Percentiles rank a stretch among this genome's conserved stretches.
These are phyloP conservation scores for Citrus maxima DNA, from an alignment of 345 rosid species.

Conservation along the genomic window DNA sequence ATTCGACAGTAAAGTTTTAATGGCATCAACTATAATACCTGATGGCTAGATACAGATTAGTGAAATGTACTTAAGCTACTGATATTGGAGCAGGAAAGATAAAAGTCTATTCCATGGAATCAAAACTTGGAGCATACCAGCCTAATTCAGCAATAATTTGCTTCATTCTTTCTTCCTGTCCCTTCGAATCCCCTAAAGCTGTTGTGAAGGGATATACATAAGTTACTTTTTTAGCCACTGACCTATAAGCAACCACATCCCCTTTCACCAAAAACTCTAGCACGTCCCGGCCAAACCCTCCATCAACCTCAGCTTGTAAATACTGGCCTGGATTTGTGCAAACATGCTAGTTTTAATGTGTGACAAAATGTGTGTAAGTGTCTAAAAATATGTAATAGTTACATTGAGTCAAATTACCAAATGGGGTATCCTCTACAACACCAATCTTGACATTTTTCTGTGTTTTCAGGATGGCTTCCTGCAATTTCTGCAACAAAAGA, in stretches of 20 bases:
- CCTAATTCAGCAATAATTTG: constrained; percentile 58
- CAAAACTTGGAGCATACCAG: constrained; percentile 83
- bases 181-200: constrained; percentile 83
- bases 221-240: constrained; percentile 76
- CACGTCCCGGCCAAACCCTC: constrained; percentile 72
- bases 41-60: not conserved
- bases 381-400: not conserved
- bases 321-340: constrained; percentile 49
- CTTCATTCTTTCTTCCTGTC: constrained; percentile 79
- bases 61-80: not conserved
- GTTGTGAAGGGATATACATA: constrained; percentile 92
- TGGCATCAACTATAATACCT: not conserved
- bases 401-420: constrained; percentile 38
- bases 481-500: constrained; percentile 45
- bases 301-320: constrained; percentile 72
- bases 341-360: not conserved
- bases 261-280: constrained; percentile 77
- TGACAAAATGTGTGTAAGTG: not conserved
- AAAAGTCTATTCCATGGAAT: constrained; percentile 57
- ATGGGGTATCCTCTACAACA: constrained; percentile 60
- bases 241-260: constrained; percentile 72
- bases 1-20: not conserved
- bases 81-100: not conserved
- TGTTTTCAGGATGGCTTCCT: constrained; percentile 65
- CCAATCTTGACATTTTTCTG: constrained; percentile 64